These are phyloP conservation scores for Xerocomellus chrysenteron DNA, from an alignment of 768 basidiomycete genomes.

Conservation along the genomic window DNA sequence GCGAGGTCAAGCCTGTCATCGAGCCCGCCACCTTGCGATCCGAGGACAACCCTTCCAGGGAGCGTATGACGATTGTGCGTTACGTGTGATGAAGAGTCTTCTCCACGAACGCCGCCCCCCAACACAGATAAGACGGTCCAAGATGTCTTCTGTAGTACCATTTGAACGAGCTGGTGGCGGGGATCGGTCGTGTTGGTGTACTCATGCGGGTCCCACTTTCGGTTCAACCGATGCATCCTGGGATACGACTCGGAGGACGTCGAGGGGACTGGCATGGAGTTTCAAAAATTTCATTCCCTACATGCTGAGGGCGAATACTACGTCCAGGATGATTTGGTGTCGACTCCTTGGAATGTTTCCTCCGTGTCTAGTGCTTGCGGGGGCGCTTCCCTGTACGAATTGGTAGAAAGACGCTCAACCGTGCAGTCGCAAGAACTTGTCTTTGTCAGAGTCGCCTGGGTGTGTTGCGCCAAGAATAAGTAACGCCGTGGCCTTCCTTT, in stretches of 20 bases:
- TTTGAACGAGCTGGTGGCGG: not conserved
- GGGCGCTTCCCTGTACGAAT: not conserved
- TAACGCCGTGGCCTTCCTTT: not conserved
- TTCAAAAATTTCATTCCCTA: not conserved
- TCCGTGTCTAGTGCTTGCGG: not conserved
- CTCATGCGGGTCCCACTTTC: not conserved
- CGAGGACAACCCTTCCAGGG: not conserved
- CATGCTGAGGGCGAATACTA: not conserved
- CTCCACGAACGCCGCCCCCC: too few species aligned
- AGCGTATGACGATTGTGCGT: not conserved
- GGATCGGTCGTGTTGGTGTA: not conserved
- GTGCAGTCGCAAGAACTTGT: not conserved
- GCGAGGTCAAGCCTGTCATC: not conserved
- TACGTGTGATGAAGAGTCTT: too few species aligned
- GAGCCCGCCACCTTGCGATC: not conserved
- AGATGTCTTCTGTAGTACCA: not conserved
- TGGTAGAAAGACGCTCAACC: not conserved
- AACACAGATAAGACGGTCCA: too few species aligned
- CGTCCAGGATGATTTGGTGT: not conserved
- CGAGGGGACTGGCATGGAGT: not conserved
- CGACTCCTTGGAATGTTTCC: too few species aligned
- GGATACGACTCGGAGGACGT: not conserved
- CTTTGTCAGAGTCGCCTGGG: not conserved
- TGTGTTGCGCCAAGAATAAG: not conserved
- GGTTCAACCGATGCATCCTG: not conserved